Evolutionary conservation across 352 stramenopile species (phyloP), one percentile per base, ranked within the genome.

Genomic region (Phytophthora foliorum): DNA sequence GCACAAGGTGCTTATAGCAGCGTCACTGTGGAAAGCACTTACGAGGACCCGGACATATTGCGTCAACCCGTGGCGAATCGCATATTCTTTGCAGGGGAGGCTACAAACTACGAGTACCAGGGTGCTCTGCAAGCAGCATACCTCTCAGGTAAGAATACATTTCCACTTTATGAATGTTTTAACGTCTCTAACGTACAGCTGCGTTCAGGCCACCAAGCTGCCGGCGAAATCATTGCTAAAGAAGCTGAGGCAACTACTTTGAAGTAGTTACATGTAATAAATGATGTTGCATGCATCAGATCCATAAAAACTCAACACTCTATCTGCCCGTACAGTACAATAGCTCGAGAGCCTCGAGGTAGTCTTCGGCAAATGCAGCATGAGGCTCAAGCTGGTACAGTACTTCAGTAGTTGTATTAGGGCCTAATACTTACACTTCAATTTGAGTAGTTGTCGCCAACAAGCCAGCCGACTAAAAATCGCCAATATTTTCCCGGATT

Each of bases 101-200:
- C 82, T 2, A 94, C 84, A 16, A 87, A 80, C 27, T 85, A 89
- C 67, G 67, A 86, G 31, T 90, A 92, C 48, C 86, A 91, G 57
- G 82, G 82, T 4, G 84, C 84, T 3, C 72, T 91, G n/a, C 82
- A 91, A 51, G 84, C 77, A 1, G 86, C 86, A n/a, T 88, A 86
- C 27, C 57, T 92, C 19, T 89, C 84, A 9, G 81, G 71, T 75
- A 65, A 14, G 42, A 39, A 34, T 34, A n/a, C 13, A 58, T 8
- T 22, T 49, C 19, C 13, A n/a, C 21, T 49, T 49, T 19, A 29
- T 27, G n/a, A 27, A 27, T 17, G 19, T 27, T 21, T 22, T 45
- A 45, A 45, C 4, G 2, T 22, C n/a, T 45, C 17, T 49, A 49
- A 49, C 21, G 16, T 7, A 3, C 0, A 55, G 19, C 34, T 54